Evolutionary conservation across 2,329 filamentous ascomycete genomes (phyloP).

Genomic region (Pseudocercospora eumusae): DNA sequence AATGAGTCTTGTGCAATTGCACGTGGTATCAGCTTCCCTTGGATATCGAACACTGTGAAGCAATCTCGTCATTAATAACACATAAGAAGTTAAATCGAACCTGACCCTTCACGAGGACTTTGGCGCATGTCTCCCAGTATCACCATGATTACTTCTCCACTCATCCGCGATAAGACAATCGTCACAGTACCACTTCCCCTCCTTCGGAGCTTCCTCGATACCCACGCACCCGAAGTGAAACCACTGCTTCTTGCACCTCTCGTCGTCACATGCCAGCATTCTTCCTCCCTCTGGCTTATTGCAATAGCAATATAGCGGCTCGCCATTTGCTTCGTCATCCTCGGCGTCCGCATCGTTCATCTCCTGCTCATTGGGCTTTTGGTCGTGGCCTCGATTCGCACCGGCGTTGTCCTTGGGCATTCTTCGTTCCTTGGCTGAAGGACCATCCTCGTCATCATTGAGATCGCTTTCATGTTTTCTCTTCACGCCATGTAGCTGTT

Average conservation of each 20-base stretch:
- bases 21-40: no score
- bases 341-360: neutral
- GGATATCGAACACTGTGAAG: no score
- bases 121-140: slow-evolving; percentile 4
- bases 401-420: slow-evolving; percentile 3
- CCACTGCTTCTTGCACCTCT: slow-evolving; percentile 74
- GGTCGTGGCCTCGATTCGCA: slow-evolving; percentile 8
- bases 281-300: slow-evolving; percentile 23
- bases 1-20: no score
- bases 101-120: neutral
- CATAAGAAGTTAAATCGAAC: neutral
- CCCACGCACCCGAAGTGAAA: slow-evolving; percentile 78
- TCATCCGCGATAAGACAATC: slow-evolving; percentile 1
- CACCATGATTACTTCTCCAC: neutral
- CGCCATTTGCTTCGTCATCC: slow-evolving; percentile 5
- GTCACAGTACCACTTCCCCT: slow-evolving; percentile 28
- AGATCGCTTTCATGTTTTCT: slow-evolving; percentile 1
- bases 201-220: slow-evolving; percentile 60
- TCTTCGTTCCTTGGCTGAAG: slow-evolving; percentile 3
- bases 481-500: neutral
- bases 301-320: slow-evolving; percentile 28
- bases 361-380: slow-evolving; percentile 5
- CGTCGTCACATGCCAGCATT: slow-evolving; percentile 82
- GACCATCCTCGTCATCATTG: neutral
- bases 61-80: neutral